A percentile compares a stretch with the other conserved stretches of the same genome.
Conservation (phyloP, 2,329 filamentous ascomycete species). For the Nectriaceae sp. region DNA sequence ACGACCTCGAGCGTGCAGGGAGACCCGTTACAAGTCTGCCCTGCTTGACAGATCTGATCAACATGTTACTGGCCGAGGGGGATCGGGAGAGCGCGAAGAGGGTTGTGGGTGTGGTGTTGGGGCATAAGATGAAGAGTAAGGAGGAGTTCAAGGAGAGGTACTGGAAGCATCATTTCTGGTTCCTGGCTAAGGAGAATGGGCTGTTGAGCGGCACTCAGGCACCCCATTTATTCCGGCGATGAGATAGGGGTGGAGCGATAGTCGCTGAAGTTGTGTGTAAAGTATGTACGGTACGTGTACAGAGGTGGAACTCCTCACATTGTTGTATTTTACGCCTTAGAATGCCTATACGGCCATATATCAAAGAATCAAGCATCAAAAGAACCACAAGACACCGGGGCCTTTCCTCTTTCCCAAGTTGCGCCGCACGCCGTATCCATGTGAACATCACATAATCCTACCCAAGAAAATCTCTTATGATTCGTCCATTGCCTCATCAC, state of each 20-base stretch:
- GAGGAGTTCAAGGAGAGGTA: conserved; percentile 33
- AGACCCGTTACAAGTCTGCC: conserved; percentile 44
- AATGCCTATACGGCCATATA: conserved; percentile 14
- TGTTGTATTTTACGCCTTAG: conserved; percentile 9
- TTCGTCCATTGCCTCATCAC: conserved; percentile 32
- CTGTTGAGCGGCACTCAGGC: conserved; percentile 33
- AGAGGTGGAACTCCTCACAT: conserved; percentile 22
- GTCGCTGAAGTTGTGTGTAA: not conserved
- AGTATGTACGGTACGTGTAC: conserved; percentile 9
- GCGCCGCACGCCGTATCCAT: conserved; percentile 13
- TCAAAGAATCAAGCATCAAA: conserved; percentile 5
- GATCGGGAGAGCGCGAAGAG: conserved; percentile 31
- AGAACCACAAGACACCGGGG: conserved; percentile 1
- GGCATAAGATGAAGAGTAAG: conserved; percentile 25
- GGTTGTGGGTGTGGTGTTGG: conserved; percentile 35
- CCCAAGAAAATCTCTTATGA: conserved; percentile 14
- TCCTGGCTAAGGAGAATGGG: conserved; percentile 42
- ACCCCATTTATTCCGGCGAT: conserved; percentile 15
- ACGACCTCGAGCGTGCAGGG: conserved; percentile 41
- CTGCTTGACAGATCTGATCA: conserved; percentile 47
- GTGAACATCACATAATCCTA: conserved; percentile 1
- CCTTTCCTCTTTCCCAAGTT: conserved; percentile 12
- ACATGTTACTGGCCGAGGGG: conserved; percentile 27
- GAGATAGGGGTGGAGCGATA: conserved; percentile 1
- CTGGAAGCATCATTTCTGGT: conserved; percentile 55